These are phyloP conservation scores for Xylaria sp. DNA, from an alignment of 2,329 filamentous ascomycete species.

Conservation along the genomic window DNA sequence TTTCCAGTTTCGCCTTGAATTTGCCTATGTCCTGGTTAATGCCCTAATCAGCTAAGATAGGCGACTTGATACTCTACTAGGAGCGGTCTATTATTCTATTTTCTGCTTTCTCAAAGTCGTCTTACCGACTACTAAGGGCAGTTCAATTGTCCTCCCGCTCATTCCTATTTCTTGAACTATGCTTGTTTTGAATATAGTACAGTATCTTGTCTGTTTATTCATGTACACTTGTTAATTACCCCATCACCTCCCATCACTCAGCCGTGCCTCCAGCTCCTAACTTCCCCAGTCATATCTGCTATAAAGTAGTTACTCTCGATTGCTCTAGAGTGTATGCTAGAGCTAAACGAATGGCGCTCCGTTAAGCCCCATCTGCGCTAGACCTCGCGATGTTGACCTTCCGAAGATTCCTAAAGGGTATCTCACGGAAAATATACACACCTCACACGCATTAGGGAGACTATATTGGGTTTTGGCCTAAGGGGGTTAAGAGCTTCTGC, in stretches of 20 bases:
- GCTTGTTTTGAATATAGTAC: slow-evolving; percentile 1
- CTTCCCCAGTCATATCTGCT: slow-evolving; percentile 21
- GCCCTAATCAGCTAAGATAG: not conserved
- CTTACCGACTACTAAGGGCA: not conserved
- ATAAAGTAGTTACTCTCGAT: slow-evolving; percentile 27
- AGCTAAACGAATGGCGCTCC: slow-evolving; percentile 33
- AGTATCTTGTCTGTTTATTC: slow-evolving; percentile 9
- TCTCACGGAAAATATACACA: slow-evolving; percentile 22
- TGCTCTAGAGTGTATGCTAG: slow-evolving; percentile 3
- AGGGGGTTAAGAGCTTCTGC: slow-evolving; percentile 17
- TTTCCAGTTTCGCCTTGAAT: not conserved
- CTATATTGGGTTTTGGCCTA: slow-evolving; percentile 34
- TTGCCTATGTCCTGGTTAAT: not conserved
- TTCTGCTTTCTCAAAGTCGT: not conserved
- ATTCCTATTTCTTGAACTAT: not conserved
- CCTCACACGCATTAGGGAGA: slow-evolving; percentile 16
- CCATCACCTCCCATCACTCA: slow-evolving; percentile 14
- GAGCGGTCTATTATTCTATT: not conserved
- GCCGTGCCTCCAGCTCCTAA: slow-evolving; percentile 25
- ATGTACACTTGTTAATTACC: not conserved
- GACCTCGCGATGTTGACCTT: slow-evolving; percentile 30
- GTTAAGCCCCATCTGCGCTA: not conserved
- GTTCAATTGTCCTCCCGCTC: not conserved
- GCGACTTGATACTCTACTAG: slow-evolving; percentile 5
- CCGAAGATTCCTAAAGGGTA: slow-evolving; percentile 24